phyloP scores from a whole-genome alignment of 2,329 filamentous ascomycete genomes.

The Cercospora beticola region DNA sequence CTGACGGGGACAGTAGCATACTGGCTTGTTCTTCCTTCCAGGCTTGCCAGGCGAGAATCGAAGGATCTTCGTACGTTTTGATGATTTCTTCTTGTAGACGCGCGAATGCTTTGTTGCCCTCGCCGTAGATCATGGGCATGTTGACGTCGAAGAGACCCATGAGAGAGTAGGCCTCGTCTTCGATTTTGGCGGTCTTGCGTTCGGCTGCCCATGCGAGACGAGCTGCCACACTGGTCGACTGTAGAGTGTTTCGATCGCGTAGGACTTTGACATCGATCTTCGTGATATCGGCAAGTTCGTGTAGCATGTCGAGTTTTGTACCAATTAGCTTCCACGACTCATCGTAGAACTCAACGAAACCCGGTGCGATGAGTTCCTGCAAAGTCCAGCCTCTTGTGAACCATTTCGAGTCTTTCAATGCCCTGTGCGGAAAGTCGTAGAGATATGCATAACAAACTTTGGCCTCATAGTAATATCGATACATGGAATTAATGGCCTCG shows the following conservation, averaged over 20 bases:
- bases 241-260: slow-evolving; percentile 16
- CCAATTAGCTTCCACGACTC: slow-evolving; percentile 19
- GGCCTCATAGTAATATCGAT: slow-evolving; percentile 39
- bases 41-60: slow-evolving; percentile 29
- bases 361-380: slow-evolving; percentile 29
- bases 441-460: slow-evolving; percentile 41
- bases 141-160: slow-evolving; percentile 33
- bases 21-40: slow-evolving; percentile 23
- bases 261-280: slow-evolving; percentile 31
- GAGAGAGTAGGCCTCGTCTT: slow-evolving; percentile 29
- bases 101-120: slow-evolving; percentile 29
- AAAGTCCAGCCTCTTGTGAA: slow-evolving; percentile 30
- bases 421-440: slow-evolving; percentile 10
- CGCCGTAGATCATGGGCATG: slow-evolving; percentile 32
- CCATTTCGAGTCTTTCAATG: slow-evolving; percentile 20
- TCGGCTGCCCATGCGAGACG: slow-evolving; percentile 27
- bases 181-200: slow-evolving; percentile 20
- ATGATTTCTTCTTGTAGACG: slow-evolving; percentile 35
- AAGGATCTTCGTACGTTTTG: slow-evolving; percentile 27
- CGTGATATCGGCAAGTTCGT: slow-evolving; percentile 34
- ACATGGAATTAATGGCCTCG: slow-evolving; percentile 37
- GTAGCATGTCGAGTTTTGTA: slow-evolving; percentile 22
- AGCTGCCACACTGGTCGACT: slow-evolving; percentile 23
- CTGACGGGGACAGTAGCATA: slow-evolving; percentile 23
- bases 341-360: slow-evolving; percentile 26